Base-by-base conservation (phyloP, 2,329 filamentous ascomycete species). In the Trichoderma asperellum region DNA sequence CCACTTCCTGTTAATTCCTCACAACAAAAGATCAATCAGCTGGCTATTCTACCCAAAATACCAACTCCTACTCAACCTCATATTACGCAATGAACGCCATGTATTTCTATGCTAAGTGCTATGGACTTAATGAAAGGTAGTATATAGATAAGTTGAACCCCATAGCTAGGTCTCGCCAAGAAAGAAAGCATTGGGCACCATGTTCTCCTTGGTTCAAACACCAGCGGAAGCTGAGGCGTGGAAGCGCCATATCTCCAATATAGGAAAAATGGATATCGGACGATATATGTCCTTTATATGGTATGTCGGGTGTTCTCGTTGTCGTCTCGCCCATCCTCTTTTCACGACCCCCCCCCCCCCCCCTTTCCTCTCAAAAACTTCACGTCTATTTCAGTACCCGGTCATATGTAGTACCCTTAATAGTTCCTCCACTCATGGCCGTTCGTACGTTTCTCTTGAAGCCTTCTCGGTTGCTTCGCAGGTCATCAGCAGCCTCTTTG, bases 401-500 rank as follows among this genome's bases (percentile, higher is more conserved):
- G 72, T 98, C 94, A 77, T 94, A 99, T 7, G 81, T 79, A 74
- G 89, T 85, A 2, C 89, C 91, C 79, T 89, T 90, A 52, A 98
- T 89, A 0, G 82, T 82, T 7, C 94, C 93, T 64, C 96, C 96
- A 4, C 84, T 85, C 92, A 99, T 97, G 7, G 93, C 87, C 27
- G 86, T 86, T 76, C 92, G 88, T 49, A 98, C 96, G 77, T 98
- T 97, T 71, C 93, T 86, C 85, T 94, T 96, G 83, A 99, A 99
- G 35, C 86, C 88, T 66, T 98, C 96, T 47, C 94, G 85, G 80
- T 96, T 97, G 59, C 86, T 85, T 75, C 95, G 89, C 74, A 99
- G 84, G 77, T 98, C 96, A 71, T 97, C 94, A 4, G 96, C 96
- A 0, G 96, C 96, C 77, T 98, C 95, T 84, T 99, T 97, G 82